phyloP scores from a whole-genome alignment of 2,329 filamentous ascomycete species.

The Fusarium piperis region DNA sequence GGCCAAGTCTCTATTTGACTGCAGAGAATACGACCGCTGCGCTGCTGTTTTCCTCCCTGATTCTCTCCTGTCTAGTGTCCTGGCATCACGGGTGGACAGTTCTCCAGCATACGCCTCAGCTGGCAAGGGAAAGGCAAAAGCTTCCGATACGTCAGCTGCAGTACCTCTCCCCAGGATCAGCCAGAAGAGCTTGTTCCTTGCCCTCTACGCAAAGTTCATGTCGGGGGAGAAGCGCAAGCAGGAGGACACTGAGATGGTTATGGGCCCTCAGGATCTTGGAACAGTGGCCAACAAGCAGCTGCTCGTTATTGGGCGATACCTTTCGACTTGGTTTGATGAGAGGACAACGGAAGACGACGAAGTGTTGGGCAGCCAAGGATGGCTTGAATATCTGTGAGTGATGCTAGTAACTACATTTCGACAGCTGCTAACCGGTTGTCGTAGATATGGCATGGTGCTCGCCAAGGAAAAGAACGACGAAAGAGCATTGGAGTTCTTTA shows the following conservation, averaged over 20 bases:
- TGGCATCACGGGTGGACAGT: conserved; percentile 59
- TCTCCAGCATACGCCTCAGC: conserved; percentile 54
- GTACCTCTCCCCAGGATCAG: conserved; percentile 69
- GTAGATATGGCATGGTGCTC: conserved; percentile 85
- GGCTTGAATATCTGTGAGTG: conserved; percentile 83
- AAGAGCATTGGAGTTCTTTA: conserved; percentile 85
- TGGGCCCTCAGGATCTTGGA: conserved; percentile 90
- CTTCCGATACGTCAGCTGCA: conserved; percentile 31
- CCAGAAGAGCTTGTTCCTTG: conserved; percentile 91
- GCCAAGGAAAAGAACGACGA: conserved; percentile 91
- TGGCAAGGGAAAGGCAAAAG: conserved; percentile 68
- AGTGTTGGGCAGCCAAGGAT: conserved; percentile 79
- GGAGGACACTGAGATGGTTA: conserved; percentile 96
- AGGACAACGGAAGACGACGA: conserved; percentile 68
- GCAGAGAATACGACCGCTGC: conserved; percentile 93
- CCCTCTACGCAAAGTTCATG: conserved; percentile 91
- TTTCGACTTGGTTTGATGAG: conserved; percentile 84
- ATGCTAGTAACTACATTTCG: not conserved
- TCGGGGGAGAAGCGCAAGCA: conserved; percentile 96
- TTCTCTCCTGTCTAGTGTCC: conserved; percentile 74
- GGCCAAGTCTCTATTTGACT: conserved; percentile 95
- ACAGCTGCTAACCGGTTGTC: not conserved
- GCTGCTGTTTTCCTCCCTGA: conserved; percentile 89
- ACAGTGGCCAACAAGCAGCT: conserved; percentile 88
- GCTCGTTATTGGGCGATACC: conserved; percentile 74